These are phyloP conservation scores for Akebia trifoliata DNA, from an alignment of 164 flowering plant genomes.

Conservation along the genomic window DNA sequence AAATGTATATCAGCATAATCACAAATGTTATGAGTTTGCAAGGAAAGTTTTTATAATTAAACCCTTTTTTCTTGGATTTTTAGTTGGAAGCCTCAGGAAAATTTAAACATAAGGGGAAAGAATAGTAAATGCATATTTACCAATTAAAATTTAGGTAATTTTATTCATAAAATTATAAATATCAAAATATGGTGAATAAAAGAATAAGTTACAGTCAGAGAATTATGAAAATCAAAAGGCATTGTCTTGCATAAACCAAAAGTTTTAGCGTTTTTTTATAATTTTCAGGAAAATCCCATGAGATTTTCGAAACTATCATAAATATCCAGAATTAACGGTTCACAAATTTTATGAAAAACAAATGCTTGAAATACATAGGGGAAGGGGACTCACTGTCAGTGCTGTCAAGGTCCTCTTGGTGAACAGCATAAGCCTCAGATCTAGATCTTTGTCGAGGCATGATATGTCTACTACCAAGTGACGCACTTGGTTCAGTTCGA, in stretches of 20 bases:
- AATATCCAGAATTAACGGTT: no score
- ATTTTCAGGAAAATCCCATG: no score
- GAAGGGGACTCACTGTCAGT: conserved; percentile 27
- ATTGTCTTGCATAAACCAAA: no score
- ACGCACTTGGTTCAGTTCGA: conserved; percentile 45
- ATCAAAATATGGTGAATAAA: not conserved
- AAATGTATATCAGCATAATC: not conserved
- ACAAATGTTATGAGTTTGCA: not conserved
- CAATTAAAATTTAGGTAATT: not conserved
- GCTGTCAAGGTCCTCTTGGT: conserved; percentile 30
- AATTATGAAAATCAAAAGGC: not conserved
- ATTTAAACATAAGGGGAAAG: not conserved
- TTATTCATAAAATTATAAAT: not conserved
- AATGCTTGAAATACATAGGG: not conserved
- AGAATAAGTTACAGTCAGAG: not conserved
- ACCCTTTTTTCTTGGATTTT: not conserved
- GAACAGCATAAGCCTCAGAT: conserved; percentile 49
- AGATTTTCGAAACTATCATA: no score
- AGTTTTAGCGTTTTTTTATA: no score
- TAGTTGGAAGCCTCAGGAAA: not conserved
- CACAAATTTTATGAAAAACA: no score
- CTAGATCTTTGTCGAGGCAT: conserved; percentile 45
- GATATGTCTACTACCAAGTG: conserved; percentile 49
- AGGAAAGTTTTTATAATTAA: no score
- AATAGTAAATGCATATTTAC: not conserved